Conservation (phyloP, 257 asterid genomes). For the Scutellaria galericulata region DNA sequence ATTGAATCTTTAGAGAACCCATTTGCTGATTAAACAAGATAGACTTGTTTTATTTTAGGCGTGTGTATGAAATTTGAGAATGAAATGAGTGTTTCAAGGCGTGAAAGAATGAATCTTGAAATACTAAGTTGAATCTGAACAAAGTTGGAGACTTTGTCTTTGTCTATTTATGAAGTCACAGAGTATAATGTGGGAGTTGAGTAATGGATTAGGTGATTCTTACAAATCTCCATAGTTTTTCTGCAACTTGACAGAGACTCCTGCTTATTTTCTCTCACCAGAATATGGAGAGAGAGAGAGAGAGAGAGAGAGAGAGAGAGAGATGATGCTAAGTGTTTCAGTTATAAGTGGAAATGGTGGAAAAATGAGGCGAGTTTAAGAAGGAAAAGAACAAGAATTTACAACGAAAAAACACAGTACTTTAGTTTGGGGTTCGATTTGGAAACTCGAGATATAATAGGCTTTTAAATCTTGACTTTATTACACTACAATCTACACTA, state of each 20-base stretch:
- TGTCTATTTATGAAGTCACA: slow-evolving; percentile 33
- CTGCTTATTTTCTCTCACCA: slow-evolving; percentile 30
- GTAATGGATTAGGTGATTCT: slow-evolving; percentile 57
- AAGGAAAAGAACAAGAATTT: slow-evolving; percentile 40
- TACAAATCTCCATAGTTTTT: slow-evolving; percentile 43
- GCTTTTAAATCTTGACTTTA: neutral
- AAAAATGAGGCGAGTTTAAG: slow-evolving; percentile 36
- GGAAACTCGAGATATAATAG: slow-evolving; percentile 18
- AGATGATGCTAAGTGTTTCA: slow-evolving; percentile 31
- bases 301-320: slow-evolving; percentile 18
- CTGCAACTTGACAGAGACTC: slow-evolving; percentile 38
- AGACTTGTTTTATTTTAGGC: neutral
- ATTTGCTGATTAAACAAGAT: slow-evolving; percentile 23
- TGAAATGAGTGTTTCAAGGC: slow-evolving; percentile 7
- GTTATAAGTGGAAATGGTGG: slow-evolving; percentile 40
- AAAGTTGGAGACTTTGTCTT: slow-evolving; percentile 23
- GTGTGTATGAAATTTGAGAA: slow-evolving; percentile 15
- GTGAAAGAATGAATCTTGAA: slow-evolving; percentile 26
- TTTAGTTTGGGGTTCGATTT: slow-evolving; percentile 23
- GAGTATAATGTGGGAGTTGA: slow-evolving; percentile 38
- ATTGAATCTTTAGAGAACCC: slow-evolving; percentile 37
- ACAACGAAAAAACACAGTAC: slow-evolving; percentile 21
- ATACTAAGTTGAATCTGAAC: slow-evolving; percentile 34
- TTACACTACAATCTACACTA: neutral
- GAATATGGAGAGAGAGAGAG: slow-evolving; percentile 24